Percentiles rank a stretch among this genome's conserved stretches.
Conservation (phyloP, 2,329 filamentous ascomycete genomes). For the Leptographium radiaticola region DNA sequence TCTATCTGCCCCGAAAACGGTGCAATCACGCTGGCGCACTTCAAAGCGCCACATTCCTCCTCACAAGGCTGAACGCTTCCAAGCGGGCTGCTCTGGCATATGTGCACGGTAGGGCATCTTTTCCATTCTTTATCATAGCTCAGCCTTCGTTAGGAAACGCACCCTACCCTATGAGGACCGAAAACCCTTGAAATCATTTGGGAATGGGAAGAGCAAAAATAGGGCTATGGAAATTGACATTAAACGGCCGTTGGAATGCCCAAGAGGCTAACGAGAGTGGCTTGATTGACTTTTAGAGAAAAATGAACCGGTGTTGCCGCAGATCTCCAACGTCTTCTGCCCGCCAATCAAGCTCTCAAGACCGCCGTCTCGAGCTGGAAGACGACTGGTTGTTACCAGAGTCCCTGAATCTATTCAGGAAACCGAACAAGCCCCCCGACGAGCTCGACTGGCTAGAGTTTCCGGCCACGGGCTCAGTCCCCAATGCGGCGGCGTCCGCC, state of each 20-base stretch:
- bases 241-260: background rate
- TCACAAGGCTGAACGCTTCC: no score
- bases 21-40: no score
- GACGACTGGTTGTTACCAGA: background rate
- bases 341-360: background rate
- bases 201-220: background rate
- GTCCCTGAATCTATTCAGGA: background rate
- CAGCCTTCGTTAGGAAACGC: no score
- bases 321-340: background rate
- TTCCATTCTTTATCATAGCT: no score
- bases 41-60: no score
- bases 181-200: no score
- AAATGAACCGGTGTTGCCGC: background rate
- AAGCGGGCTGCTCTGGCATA: no score
- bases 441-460: background rate
- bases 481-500: background rate
- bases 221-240: background rate
- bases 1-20: no score
- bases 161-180: no score
- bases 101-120: no score
- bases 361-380: constrained; percentile 1
- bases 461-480: background rate
- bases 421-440: background rate
- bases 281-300: background rate
- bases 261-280: background rate